Evolutionary conservation across 2,329 filamentous ascomycete species (phyloP).

Genomic region (Lasiodiplodia sp.): DNA sequence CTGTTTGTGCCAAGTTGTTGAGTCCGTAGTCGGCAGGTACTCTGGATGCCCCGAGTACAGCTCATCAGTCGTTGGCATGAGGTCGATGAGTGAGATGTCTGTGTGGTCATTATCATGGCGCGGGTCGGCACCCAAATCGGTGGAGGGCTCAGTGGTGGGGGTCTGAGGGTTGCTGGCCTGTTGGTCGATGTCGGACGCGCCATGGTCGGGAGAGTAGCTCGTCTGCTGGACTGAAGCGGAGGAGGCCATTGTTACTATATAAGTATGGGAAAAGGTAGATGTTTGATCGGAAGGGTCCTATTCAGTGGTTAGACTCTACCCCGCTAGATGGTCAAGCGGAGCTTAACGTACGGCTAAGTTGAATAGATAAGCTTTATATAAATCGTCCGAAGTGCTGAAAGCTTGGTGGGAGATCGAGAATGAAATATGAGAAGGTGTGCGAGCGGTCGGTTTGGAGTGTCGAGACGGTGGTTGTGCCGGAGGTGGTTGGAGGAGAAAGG

Average conservation of each 20-base stretch:
- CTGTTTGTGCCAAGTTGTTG: background rate
- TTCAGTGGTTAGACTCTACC: too few relatives aligned
- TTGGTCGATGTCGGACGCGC: background rate
- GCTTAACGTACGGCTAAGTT: too few relatives aligned
- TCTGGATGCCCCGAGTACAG: constrained; percentile 40
- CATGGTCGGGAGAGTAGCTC: background rate
- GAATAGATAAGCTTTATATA: too few relatives aligned
- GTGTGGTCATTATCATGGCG: constrained; percentile 44
- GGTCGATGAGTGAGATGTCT: constrained; percentile 40
- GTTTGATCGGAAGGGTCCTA: too few relatives aligned
- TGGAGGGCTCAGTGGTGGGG: background rate
- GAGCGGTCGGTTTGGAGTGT: background rate
- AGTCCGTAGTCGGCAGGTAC: constrained; percentile 39
- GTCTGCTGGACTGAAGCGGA: background rate
- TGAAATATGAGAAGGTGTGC: too few relatives aligned
- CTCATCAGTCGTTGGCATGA: constrained; percentile 44
- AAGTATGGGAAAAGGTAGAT: too few relatives aligned
- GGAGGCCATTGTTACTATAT: background rate
- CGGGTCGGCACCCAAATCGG: background rate
- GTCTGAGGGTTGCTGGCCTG: background rate
- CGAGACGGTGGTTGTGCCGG: background rate
- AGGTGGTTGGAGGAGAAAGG: background rate
- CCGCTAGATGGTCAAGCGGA: too few relatives aligned
- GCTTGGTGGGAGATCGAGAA: too few relatives aligned
- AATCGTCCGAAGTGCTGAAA: too few relatives aligned